A percentile compares a stretch with the other conserved stretches of the same genome.
phyloP scores from a whole-genome alignment of 75 land plant genomes.

The Isoetes taiwanensis region DNA sequence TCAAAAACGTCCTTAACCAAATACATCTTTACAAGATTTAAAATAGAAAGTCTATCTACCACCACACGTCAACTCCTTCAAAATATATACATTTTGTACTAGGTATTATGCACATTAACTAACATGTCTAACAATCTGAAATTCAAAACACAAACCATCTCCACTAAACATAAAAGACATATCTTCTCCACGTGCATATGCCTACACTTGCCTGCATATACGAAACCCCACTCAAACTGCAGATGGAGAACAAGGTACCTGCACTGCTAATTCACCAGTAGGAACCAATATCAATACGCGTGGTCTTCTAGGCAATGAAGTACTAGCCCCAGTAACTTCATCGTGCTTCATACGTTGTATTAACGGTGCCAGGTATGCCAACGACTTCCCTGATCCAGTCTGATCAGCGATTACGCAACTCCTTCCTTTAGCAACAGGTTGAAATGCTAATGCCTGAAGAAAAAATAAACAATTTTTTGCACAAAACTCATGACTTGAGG shows the following conservation, averaged over 20 bases:
- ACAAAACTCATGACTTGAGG: no score
- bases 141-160: no score
- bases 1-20: no score
- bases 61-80: no score
- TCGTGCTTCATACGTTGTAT: constrained; percentile 67
- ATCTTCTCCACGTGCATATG: no score
- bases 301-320: constrained; percentile 49
- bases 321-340: constrained; percentile 53
- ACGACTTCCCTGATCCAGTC: constrained; percentile 96
- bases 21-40: no score
- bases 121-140: no score
- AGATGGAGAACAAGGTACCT: constrained; percentile 35
- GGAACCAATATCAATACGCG: constrained; percentile 72
- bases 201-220: background rate
- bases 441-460: constrained; percentile 74
- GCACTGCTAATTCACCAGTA: constrained; percentile 91
- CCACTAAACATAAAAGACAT: no score
- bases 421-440: constrained; percentile 43
- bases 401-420: constrained; percentile 94
- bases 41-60: no score
- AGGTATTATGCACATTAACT: no score
- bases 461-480: background rate
- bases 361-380: constrained; percentile 82
- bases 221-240: background rate
- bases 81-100: no score